Evolutionary conservation across 2,329 filamentous ascomycete species (phyloP), one percentile per base, ranked within the genome.

Genomic region (Fusarium redolens): DNA sequence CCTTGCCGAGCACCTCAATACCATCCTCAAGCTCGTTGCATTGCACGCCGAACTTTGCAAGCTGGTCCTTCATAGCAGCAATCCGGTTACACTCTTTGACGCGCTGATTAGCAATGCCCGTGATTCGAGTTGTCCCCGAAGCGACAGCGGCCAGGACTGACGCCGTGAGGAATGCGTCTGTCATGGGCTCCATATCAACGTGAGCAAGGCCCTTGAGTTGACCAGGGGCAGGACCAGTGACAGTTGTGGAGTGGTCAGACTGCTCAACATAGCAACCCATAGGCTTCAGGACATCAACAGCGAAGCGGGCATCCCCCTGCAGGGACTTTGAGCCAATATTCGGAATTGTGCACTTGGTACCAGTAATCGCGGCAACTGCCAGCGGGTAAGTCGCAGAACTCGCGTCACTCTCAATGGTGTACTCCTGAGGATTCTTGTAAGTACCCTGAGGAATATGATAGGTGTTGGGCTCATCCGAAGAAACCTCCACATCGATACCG

Each of bases 181-280:
- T 99, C 96, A 99, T 99, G 2, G 96, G 93, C 81, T 98, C 96
- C 96, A 99, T 99, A 78, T 99, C 95, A 33, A 99, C 91, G 66
- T 96, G 92, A 22, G 91, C 85, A 17, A 99, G 85, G 1, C 93
- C 92, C 75, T 91, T 91, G 43, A 99, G 85, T 20, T 88, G 83
- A 15, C 96, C 96, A 61, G 87, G 82, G 5, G 89, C 83, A n/a
- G 96, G 96, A 2, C 96, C 96, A 13, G 92, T 97, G 13, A 99
- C 96, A 0, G 95, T 98, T 3, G 96, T 99, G 2, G 95, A 97
- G 22, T 88, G 91, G 60, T 90, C 90, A 1, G 92, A 94, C 82
- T 99, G 96, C 75, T 94, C 87, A 10, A 99, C 96, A 5, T 86
- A 88, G 83, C 96, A 99, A 17, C 96, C 96, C 96, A 99, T 99